Conservation (phyloP, 2,329 filamentous ascomycete genomes). For the Cordyceps tenuipes region DNA sequence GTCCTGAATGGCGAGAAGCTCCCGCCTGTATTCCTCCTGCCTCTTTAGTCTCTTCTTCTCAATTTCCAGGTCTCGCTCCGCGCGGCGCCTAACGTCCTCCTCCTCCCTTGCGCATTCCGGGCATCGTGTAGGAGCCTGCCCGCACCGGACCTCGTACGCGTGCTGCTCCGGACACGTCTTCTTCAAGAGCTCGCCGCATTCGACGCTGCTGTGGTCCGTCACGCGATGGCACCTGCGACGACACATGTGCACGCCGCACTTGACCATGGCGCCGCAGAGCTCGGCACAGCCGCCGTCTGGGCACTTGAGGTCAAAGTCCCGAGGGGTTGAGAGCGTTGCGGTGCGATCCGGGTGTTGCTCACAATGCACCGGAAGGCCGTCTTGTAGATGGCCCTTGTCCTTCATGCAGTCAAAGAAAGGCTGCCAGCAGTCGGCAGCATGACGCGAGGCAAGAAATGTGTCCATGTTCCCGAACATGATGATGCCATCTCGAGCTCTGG, state of each 20-base stretch:
- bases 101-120: constrained; percentile 43
- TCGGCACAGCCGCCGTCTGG: constrained; percentile 63
- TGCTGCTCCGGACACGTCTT: constrained; percentile 47
- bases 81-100: constrained; percentile 32
- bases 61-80: constrained; percentile 39
- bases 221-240: constrained; percentile 53
- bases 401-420: constrained; percentile 50
- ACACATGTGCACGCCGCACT: constrained; percentile 41
- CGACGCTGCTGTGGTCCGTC: constrained; percentile 44
- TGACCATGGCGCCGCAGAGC: constrained; percentile 37
- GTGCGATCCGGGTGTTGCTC: constrained; percentile 46
- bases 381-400: constrained; percentile 40
- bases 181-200: constrained; percentile 28
- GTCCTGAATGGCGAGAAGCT: constrained; percentile 44
- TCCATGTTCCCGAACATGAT: constrained; percentile 63
- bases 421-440: constrained; percentile 38
- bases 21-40: constrained; percentile 34
- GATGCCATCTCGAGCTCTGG: constrained; percentile 55
- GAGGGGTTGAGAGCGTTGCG: constrained; percentile 36
- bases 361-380: constrained; percentile 54
- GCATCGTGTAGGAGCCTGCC: constrained; percentile 33
- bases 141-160: constrained; percentile 38
- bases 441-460: constrained; percentile 53
- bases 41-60: constrained; percentile 38
- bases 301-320: constrained; percentile 53